Evolutionary conservation across 2,329 filamentous ascomycete genomes (phyloP).

Genomic region (Elsinoe arachidis): DNA sequence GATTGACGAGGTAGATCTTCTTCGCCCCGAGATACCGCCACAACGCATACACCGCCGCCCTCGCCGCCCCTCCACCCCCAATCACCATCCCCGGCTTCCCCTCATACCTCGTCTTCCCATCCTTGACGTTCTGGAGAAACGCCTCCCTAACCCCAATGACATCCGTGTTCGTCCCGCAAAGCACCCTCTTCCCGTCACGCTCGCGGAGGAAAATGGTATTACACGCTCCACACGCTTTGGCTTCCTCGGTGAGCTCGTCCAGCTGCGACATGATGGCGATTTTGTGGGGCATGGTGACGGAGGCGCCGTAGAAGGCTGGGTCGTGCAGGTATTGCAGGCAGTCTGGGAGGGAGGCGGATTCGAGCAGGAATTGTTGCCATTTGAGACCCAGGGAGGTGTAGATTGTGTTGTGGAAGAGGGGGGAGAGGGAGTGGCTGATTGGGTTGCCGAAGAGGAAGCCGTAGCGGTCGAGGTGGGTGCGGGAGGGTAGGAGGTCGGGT

Average conservation of each 20-base stretch:
- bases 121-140: slow-evolving; percentile 43
- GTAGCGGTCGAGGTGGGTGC: slow-evolving; percentile 36
- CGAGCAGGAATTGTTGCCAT: slow-evolving; percentile 45
- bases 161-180: slow-evolving; percentile 72
- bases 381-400: slow-evolving; percentile 43
- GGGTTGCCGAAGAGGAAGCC: slow-evolving; percentile 51
- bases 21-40: slow-evolving; percentile 59
- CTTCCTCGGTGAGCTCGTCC: slow-evolving; percentile 65
- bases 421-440: slow-evolving; percentile 49
- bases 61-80: slow-evolving; percentile 70
- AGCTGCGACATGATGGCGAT: slow-evolving; percentile 65
- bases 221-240: slow-evolving; percentile 63
- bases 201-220: slow-evolving; percentile 66
- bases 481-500: slow-evolving; percentile 2
- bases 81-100: slow-evolving; percentile 61
- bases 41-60: slow-evolving; percentile 68
- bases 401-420: slow-evolving; percentile 46
- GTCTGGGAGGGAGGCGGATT: slow-evolving; percentile 36
- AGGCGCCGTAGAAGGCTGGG: slow-evolving; percentile 53
- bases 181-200: slow-evolving; percentile 42
- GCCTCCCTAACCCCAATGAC: slow-evolving; percentile 68
- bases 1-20: slow-evolving; percentile 68
- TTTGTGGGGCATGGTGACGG: slow-evolving; percentile 77
- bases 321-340: slow-evolving; percentile 44
- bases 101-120: slow-evolving; percentile 40